Base-by-base conservation (phyloP, 768 basidiomycete genomes). In the Mycena filopes region DNA sequence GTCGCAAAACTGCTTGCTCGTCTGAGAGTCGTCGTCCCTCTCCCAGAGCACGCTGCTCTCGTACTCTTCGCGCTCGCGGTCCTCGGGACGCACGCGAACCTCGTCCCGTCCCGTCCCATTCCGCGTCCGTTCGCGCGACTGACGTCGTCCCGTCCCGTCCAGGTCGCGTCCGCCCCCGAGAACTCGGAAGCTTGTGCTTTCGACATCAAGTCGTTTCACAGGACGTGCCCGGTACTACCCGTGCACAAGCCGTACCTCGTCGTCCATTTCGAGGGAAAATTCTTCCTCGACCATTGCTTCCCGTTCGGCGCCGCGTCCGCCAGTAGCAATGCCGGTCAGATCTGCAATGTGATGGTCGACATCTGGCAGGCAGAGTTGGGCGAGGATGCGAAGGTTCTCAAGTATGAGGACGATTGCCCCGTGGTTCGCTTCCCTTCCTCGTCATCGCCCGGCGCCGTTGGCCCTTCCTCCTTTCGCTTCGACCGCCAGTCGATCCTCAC, bases 251-350 rank as follows among this genome's bases (percentile, higher is more conserved):
- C 51, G 1, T 70, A 48, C 31, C 16, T 73, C 2, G 70, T 70
- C 9, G 48, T 70, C 18, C 40, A 49, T 4, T 64, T 59, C 9
- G 20, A 59, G 0, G 60, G 60, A 13, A 5, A 23, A 0, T 67
- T 69, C 33, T 75, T 42, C 11, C 59, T 74, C 15, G 62, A 75
- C 36, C 73, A 75, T 49, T 60, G 60, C 29, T 26, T 63, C n/a
- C 68, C 71, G 0, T 75, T 74, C 45, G 70, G 74, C 0, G 53
- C 66, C 0, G 7, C 46, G 0, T 61, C 70, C 0, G 65, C 73
- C 0, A 70, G 70, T 28, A 69, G 70, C 15, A 70, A 70, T n/a
- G 50, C 72, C 20, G 74, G 74, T 5, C 40, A 56, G 45, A 60
- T 70, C 3, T 43, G 58, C 0, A 56, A 66, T 25, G 70, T 72